Evolutionary conservation across 2,329 filamentous ascomycete species (phyloP), one percentile per base, ranked within the genome.

Genomic region (Shiraia bambusicola): DNA sequence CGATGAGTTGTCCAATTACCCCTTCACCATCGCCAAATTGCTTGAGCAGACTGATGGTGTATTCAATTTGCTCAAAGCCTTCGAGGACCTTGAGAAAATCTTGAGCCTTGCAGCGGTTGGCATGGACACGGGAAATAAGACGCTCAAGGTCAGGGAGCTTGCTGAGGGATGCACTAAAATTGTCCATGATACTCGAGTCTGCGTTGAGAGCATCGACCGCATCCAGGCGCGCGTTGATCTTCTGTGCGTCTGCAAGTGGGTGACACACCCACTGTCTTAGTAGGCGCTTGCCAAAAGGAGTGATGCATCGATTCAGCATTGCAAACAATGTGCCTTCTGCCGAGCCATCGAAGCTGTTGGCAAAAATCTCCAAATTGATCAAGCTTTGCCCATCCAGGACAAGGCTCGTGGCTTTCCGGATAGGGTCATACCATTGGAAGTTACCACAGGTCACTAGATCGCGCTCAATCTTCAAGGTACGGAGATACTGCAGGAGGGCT

Each of bases 261-360:
- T 98, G 93, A 59, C 92, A 97, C 2, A 98, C 86, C 93, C 93
- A 98, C 66, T 95, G 90, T 40, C 91, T 86, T 67, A 98, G 90
- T 67, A 95, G 82, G 9, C 93, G 86, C 72, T 98, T 98, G 42
- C 93, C 93, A 63, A 98, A 98, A 0, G 93, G 92, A 3, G 93
- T 97, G 49, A 96, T 86, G 64, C 93, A 98, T 37, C 89, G 83
- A 67, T 98, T 97, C 37, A 98, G 79, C 50, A 98, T 82, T 37
- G 80, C 81, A 69, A 97, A 98, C 1, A 98, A 72, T 0, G 93
- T 97, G 6, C 93, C 93, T 28, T 95, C 87, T 1, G 77, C 66
- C 11, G 88, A 83, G 6, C 91, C 92, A 61, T 96, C 92, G 52
- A 87, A 89, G 0, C 86, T 91, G 69, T 98, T 98, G 56, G 89